Conservation (phyloP, 2,329 filamentous ascomycete genomes). For the Cryphonectria radicalis region DNA sequence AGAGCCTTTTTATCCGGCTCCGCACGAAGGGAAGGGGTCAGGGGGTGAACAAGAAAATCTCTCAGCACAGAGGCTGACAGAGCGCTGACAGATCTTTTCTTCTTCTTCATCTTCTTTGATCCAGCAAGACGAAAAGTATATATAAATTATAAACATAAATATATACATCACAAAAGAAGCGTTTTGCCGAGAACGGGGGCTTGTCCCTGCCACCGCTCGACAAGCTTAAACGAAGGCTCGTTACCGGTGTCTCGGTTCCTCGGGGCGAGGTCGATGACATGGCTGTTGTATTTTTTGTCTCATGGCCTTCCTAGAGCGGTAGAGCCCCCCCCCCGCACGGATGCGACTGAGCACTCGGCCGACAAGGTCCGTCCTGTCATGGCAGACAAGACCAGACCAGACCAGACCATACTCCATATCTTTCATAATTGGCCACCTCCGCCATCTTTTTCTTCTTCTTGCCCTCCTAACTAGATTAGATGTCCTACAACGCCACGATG, state of each 20-base stretch:
- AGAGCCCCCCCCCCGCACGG: not conserved
- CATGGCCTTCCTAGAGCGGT: conserved; percentile 24
- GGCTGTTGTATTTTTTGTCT: not conserved
- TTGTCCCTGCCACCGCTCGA: not conserved
- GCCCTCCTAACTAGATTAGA: too few relatives aligned
- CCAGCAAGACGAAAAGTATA: not conserved
- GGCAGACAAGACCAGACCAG: too few relatives aligned
- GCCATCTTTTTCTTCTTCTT: too few relatives aligned
- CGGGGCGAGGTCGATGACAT: conserved; percentile 1
- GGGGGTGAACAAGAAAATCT: not conserved
- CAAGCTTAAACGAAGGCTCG: conserved; percentile 22
- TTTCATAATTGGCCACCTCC: too few relatives aligned
- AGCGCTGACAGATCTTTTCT: not conserved
- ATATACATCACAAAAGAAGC: not conserved
- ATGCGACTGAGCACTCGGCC: conserved; percentile 12
- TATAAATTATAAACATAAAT: not conserved
- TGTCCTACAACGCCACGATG: not conserved
- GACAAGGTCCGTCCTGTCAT: not conserved
- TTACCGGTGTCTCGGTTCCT: conserved; percentile 21
- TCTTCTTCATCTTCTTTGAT: not conserved
- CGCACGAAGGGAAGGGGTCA: not conserved
- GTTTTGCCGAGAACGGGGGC: not conserved
- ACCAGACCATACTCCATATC: too few relatives aligned
- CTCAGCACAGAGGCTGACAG: not conserved
- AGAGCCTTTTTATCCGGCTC: not conserved